Evolutionary conservation across 164 flowering plant genomes (phyloP).

Genomic region (Liriodendron chinense): DNA sequence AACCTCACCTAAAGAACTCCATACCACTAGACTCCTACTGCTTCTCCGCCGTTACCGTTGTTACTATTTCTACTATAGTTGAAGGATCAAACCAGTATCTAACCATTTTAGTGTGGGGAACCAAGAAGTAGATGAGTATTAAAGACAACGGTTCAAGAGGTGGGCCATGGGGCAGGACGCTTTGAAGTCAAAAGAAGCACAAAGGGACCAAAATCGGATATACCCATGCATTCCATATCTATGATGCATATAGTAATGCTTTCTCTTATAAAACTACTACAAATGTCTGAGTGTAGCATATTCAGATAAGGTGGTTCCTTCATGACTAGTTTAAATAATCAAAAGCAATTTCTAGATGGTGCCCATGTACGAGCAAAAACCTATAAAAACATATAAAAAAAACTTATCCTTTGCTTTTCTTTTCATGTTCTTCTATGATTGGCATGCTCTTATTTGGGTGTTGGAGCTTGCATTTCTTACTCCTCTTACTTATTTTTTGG

Average conservation of each 20-base stretch:
- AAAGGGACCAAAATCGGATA: slow-evolving; percentile 1
- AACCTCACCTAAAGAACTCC: too few species aligned
- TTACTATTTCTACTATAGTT: too few species aligned
- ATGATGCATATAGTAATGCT: background rate
- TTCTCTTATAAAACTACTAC: background rate
- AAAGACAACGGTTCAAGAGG: background rate
- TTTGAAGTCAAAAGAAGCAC: background rate
- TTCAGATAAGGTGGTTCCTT: background rate
- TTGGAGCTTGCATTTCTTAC: background rate
- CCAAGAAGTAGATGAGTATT: too few species aligned
- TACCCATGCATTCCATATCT: background rate
- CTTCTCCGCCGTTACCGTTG: too few species aligned
- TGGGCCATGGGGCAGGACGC: background rate
- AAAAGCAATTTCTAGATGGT: background rate
- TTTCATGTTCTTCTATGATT: background rate
- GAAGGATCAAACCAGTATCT: too few species aligned
- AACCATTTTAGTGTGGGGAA: too few species aligned
- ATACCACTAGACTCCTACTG: too few species aligned
- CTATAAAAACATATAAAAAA: background rate
- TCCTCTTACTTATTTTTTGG: background rate
- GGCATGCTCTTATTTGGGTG: background rate
- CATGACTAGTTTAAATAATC: background rate
- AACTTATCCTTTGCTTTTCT: background rate
- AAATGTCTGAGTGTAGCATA: background rate
- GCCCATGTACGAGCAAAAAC: background rate